Evolutionary conservation across 768 basidiomycete species (phyloP), one percentile per base, ranked within the genome.

Genomic region (Cystofilobasidium bisporidii): DNA sequence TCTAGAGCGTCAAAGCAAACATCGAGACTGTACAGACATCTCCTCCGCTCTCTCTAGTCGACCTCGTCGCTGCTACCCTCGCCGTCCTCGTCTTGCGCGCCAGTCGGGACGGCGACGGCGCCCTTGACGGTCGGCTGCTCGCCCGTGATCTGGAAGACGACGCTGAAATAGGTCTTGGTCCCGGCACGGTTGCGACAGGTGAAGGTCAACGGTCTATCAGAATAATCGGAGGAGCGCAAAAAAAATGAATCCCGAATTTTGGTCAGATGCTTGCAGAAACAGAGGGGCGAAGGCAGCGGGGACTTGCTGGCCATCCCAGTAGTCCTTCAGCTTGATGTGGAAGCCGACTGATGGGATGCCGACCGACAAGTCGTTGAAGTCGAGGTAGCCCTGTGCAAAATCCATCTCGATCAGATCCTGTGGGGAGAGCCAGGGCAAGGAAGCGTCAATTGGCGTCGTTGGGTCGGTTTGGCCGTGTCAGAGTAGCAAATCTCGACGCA

Each of bases 351-450:
- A 48, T 6, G 68, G 68, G 11, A 69, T 57, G 17, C 62, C 40
- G 50, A 69, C 63, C 3, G 63, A 64, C 8, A 69, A 40, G n/a
- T 64, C 59, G 28, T 50, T 64, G 26, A 69, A 69, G 41, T 69
- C 68, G 17, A 69, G n/a, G 63, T 59, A 69, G 22, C 63, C 68
- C 47, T 69, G 62, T 11, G 36, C 56, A 24, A 69, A 69, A 38
- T 69, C 68, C 32, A 61, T 58, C 12, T 36, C 38, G 14, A 60
- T 41, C 36, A 69, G 56, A 38, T 66, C 65, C 65, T 66, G 56
- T 15, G 6, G 20, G 20, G 2, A 24, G 3, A 24, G 4, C 11
- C 3, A 50, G 48, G 45, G n/a, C n/a, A n/a, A n/a, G n/a, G n/a
- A n/a, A n/a, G n/a, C n/a, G n/a, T n/a, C n/a, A n/a, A n/a, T n/a